phyloP scores from a whole-genome alignment of 2,329 filamentous ascomycete genomes.

The Pseudogymnoascus sp. region DNA sequence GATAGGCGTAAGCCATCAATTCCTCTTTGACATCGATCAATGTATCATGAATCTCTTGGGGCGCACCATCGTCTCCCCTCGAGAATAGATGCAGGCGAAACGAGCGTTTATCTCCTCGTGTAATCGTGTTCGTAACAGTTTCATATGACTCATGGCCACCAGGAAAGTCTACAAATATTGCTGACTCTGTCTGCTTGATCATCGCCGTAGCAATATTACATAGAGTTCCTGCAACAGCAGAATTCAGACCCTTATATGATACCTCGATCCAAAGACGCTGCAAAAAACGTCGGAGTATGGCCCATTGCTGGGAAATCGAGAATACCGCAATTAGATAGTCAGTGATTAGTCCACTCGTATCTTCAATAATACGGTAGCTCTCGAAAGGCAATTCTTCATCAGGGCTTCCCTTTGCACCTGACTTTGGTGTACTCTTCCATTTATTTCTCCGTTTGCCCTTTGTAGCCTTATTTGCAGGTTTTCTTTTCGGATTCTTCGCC shows the following conservation, averaged over 20 bases:
- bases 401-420: conserved; percentile 22
- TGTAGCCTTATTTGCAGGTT: conserved; percentile 19
- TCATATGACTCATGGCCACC: conserved; percentile 37
- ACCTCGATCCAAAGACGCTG: conserved; percentile 39
- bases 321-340: conserved; percentile 40
- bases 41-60: conserved; percentile 19
- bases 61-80: conserved; percentile 15
- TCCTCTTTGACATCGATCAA: conserved; percentile 37
- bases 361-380: conserved; percentile 37
- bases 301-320: conserved; percentile 32
- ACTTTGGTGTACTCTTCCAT: conserved; percentile 23
- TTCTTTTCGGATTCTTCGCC: conserved; percentile 17
- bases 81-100: conserved; percentile 21
- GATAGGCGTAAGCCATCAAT: conserved; percentile 36
- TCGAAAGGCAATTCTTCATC: conserved; percentile 38
- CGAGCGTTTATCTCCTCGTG: conserved; percentile 30
- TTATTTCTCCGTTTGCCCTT: conserved; percentile 28
- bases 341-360: conserved; percentile 30
- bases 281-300: conserved; percentile 32
- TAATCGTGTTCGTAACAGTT: conserved; percentile 35
- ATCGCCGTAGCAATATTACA: conserved; percentile 37
- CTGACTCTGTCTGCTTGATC: conserved; percentile 32
- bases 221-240: conserved; percentile 37
- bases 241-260: conserved; percentile 38
- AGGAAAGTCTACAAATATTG: conserved; percentile 40